Base-by-base conservation (phyloP, 306 rosid species). In the Vigna trinervia region DNA sequence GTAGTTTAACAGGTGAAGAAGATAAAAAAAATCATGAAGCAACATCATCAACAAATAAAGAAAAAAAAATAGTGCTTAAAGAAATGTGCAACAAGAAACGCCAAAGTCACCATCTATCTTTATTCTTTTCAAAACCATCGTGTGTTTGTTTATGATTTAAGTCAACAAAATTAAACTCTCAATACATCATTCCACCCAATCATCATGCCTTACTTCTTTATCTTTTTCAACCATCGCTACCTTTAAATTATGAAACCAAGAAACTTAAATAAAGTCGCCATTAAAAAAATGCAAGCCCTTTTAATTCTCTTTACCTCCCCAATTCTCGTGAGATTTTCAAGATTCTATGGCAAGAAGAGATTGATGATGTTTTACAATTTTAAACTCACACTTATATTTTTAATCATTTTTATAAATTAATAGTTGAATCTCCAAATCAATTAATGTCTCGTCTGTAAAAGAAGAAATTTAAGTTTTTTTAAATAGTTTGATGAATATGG, bases 151-250 rank as follows among this genome's bases (percentile, higher is more conserved):
- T 84, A 12, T 56, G 71, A 22, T 23, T 72, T 28, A 78, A 82
- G 90, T 87, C 90, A 87, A 84, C 70, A 77, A 20, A 82, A 75
- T 66, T 74, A 38, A 66, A 72, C 71, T 59, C 60, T 69, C 36
- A 47, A 63, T 34, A 50, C 48, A 80, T 80, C 73, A 63, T 59
- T 77, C 65, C 53, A 59, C 78, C 70, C 86, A 84, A 78, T 82
- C 68, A 76, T 76, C 75, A 74, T 72, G 50, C 50, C 32, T 53
- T 69, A 45, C 22, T 53, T 74, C 45, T 81, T 75, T 72, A 76
- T 84, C 38, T 71, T 69, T 78, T 82, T 85, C 86, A 84, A 86
- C 78, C 69, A 48, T 52, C 69, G 73, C 22, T 54, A 38, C 74
- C 73, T 32, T 69, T 30, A 70, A 71, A 75, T 53, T 19, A 70